A percentile compares a stretch with the other conserved stretches of the same genome.
These are phyloP conservation scores for Starmera pachycereana DNA, from an alignment of 805 yeast genomes.

Conservation along the genomic window DNA sequence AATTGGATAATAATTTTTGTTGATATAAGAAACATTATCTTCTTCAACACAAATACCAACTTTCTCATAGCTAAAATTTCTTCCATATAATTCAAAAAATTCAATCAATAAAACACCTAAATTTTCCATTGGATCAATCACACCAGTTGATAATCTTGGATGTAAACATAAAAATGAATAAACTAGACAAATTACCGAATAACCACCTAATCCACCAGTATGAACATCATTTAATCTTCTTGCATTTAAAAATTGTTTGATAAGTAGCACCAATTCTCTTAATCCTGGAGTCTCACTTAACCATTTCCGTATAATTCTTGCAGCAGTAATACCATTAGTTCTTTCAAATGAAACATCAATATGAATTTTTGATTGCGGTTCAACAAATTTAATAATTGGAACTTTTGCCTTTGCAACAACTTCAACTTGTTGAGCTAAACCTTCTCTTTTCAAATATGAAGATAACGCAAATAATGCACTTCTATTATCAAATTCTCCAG, in stretches of 20 bases:
- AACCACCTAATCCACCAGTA: slow-evolving; percentile 93
- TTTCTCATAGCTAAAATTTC: slow-evolving; percentile 75
- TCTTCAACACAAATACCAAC: slow-evolving; percentile 56
- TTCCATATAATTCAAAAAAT: slow-evolving; percentile 87
- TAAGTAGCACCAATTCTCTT: slow-evolving; percentile 68
- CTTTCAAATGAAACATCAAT: slow-evolving; percentile 89
- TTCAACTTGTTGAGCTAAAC: slow-evolving; percentile 63
- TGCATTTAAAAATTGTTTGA: slow-evolving; percentile 77
- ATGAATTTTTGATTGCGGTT: slow-evolving; percentile 56
- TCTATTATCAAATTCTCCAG: slow-evolving; percentile 39
- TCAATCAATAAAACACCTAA: slow-evolving; percentile 82
- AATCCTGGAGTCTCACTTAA: slow-evolving; percentile 61
- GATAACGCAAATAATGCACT: slow-evolving; percentile 65
- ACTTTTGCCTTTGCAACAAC: slow-evolving; percentile 87
- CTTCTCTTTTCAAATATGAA: slow-evolving; percentile 48
- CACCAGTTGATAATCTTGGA: slow-evolving; percentile 60
- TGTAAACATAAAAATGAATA: slow-evolving; percentile 71
- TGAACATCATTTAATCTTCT: slow-evolving; percentile 78
- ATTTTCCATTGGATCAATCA: slow-evolving; percentile 60
- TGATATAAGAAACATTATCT: slow-evolving; percentile 48
- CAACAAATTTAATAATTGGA: slow-evolving; percentile 88
- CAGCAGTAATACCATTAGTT: slow-evolving; percentile 74
- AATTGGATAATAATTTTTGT: slow-evolving; percentile 43
- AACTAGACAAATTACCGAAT: slow-evolving; percentile 80
- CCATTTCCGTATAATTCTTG: slow-evolving; percentile 71